A percentile compares a stretch with the other conserved stretches of the same genome.
Conservation (phyloP, 129 eudicot species). For the Artemisia argyi region DNA sequence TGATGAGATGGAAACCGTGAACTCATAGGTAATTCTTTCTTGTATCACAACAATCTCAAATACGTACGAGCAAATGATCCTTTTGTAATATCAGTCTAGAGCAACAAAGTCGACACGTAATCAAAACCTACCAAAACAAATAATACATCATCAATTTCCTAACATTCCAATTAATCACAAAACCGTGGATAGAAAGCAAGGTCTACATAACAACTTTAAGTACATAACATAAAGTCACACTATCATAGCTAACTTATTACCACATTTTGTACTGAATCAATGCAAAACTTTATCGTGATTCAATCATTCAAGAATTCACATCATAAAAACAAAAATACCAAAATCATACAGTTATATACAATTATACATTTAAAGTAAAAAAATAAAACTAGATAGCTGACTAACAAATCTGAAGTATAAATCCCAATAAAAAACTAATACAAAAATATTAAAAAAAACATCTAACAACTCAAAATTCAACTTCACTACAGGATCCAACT, state of each 20-base stretch:
- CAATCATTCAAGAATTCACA: conserved; percentile 14
- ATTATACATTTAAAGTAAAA: no score
- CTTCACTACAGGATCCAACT: conserved; percentile 29
- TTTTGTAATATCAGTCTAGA: conserved; percentile 22
- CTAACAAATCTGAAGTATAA: conserved; percentile 14
- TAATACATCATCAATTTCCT: conserved; percentile 2
- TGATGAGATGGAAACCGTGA: conserved; percentile 87
- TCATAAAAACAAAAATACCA: neutral
- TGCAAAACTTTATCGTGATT: conserved; percentile 3
- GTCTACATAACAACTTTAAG: conserved; percentile 13
- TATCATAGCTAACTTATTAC: neutral
- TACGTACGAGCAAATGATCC: conserved; percentile 1
- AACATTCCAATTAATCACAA: conserved; percentile 2
- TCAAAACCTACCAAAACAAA: conserved; percentile 28
- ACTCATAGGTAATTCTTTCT: conserved; percentile 46
- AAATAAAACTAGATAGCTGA: no score
- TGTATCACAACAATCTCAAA: conserved; percentile 10
- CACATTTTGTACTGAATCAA: conserved; percentile 15
- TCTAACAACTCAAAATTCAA: conserved; percentile 23
- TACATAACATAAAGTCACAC: conserved; percentile 14
- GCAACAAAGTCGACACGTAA: conserved; percentile 19
- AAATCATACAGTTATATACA: neutral
- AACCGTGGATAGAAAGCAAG: neutral
- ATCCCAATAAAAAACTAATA: neutral
- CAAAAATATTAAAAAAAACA: neutral